Evolutionary conservation across 2,329 filamentous ascomycete genomes (phyloP), one percentile per base, ranked within the genome.

Genomic region (Fusarium sp.): DNA sequence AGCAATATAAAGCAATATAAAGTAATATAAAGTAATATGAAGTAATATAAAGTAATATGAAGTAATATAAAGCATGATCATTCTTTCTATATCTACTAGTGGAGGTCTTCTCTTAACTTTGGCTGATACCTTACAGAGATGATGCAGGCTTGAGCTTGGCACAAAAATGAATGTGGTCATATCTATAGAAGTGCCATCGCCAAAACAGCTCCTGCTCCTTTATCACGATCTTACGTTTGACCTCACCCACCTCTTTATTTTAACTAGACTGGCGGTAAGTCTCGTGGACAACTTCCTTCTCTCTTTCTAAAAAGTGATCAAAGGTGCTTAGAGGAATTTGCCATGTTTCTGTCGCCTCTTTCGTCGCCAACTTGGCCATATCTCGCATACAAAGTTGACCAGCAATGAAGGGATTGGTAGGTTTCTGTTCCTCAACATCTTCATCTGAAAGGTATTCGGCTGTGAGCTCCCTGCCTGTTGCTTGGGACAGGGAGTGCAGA

Each of bases 311-410:
- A 52, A 83, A 87, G 21, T 76, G 69, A n/a, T 78, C 72, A 60
- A 87, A 83, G 0, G 76, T 81, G n/a, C 78, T 79, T 55, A 84
- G 48, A 3, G 78, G 75, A 34, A 86, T 74, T 0, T 78, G 80
- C 79, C 78, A 84, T 12, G 67, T 67, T 64, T 74, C 77, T 6
- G 77, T 69, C 42, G 76, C 71, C 3, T 79, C 75, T 50, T 79
- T 74, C 57, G 84, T 77, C 6, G 81, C 75, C 61, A 80, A 76
- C 4, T 77, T 65, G 1, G 69, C 67, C 74, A 81, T 78, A 8
- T 75, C 76, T 9, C 80, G 76, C 70, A 79, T 74, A 16, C 75
- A 49, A 18, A 78, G 45, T 62, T 86, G 83, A 2, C 73, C 81
- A 18, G 59, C 62, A 18, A 84, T 63, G 21, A 84, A 79, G 0